Evolutionary conservation across 1,284 basidiomycete genomes (phyloP).

Genomic region (Phaffia rhodozyma): DNA sequence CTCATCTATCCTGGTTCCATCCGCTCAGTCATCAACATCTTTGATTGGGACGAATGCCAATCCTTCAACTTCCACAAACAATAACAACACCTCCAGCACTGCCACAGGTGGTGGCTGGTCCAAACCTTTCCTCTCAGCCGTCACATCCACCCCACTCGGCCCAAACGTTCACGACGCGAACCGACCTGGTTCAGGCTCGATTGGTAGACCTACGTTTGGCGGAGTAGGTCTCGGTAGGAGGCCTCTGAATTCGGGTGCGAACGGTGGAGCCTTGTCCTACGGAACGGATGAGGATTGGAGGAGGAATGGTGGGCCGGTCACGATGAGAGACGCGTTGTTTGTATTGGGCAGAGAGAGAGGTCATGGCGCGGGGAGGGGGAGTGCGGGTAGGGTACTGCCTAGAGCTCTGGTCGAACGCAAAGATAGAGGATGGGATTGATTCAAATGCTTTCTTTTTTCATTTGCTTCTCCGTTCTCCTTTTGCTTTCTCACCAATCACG

Average conservation of each 20-base stretch:
- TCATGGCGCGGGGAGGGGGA: constrained; percentile 25
- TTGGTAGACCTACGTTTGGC: background rate
- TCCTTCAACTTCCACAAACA: background rate
- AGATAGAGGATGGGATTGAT: constrained; percentile 2
- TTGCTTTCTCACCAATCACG: too few species aligned
- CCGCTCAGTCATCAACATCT: background rate
- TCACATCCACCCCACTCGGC: constrained; percentile 4
- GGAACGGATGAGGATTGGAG: background rate
- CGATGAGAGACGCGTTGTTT: constrained; percentile 24
- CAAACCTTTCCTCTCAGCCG: constrained; percentile 8
- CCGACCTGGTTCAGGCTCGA: background rate
- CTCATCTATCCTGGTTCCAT: background rate
- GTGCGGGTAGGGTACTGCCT: constrained; percentile 21
- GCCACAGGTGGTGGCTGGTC: background rate
- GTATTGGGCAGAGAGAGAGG: constrained; percentile 28
- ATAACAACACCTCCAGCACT: background rate
- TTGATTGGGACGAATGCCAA: background rate
- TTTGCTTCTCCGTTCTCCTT: too few species aligned
- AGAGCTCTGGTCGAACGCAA: constrained; percentile 17
- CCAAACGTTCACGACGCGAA: constrained; percentile 8
- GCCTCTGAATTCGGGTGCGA: background rate
- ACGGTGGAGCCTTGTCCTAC: background rate
- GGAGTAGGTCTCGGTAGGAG: background rate
- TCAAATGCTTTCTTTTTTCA: too few species aligned
- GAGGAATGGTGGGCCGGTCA: constrained; percentile 16